Percentiles rank a stretch among this genome's conserved stretches.
phyloP scores from a whole-genome alignment of 768 basidiomycete species.

The Lentinula sp. region DNA sequence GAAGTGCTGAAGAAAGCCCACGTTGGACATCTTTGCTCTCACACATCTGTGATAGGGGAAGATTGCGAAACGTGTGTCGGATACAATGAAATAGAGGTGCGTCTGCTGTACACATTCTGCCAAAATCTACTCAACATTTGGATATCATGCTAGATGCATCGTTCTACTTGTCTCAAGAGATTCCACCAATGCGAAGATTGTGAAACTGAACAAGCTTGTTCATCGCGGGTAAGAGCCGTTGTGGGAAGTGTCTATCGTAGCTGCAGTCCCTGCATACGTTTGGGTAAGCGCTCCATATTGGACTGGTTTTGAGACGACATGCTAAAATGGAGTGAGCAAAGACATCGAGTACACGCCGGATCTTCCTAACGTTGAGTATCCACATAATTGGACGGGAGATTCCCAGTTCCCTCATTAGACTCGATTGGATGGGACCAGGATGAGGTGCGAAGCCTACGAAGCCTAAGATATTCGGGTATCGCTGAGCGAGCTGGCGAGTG shows the following conservation, averaged over 20 bases:
- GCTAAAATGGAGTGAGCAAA: background rate
- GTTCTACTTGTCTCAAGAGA: slow-evolving; percentile 29
- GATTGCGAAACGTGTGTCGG: slow-evolving; percentile 28
- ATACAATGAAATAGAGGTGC: slow-evolving; percentile 30
- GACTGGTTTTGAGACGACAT: background rate
- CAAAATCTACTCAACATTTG: background rate
- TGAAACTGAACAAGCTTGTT: slow-evolving; percentile 25
- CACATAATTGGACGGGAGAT: background rate
- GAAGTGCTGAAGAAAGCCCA: slow-evolving; percentile 39
- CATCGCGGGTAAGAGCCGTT: slow-evolving; percentile 16
- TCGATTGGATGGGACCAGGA: background rate
- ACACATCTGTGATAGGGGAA: slow-evolving; percentile 31
- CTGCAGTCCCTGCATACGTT: background rate
- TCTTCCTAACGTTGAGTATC: background rate
- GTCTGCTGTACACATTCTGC: slow-evolving; percentile 8
- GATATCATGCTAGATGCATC: slow-evolving; percentile 27
- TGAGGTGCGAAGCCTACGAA: background rate
- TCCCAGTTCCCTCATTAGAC: background rate
- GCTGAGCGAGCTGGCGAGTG: background rate
- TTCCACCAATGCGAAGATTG: slow-evolving; percentile 36
- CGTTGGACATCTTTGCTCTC: slow-evolving; percentile 30
- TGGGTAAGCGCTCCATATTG: background rate
- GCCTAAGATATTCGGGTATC: background rate
- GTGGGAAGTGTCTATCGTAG: background rate
- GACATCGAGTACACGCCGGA: background rate